phyloP scores from a whole-genome alignment of 768 basidiomycete species.

The Hemileccinum rubropunctum region DNA sequence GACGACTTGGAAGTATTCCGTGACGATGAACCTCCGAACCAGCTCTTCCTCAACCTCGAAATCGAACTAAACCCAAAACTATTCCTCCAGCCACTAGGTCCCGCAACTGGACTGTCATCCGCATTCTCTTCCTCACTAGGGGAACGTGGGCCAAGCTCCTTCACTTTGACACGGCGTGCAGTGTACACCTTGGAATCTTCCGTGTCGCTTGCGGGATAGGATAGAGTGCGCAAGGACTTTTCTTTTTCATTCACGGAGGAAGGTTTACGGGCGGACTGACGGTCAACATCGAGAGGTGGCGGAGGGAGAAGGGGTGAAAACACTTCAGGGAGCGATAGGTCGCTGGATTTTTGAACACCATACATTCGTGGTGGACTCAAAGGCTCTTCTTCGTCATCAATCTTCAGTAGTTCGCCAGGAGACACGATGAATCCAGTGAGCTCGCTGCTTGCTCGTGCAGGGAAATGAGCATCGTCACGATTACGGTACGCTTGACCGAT shows the following conservation, averaged over 20 bases:
- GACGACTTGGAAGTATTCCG: conserved; percentile 30
- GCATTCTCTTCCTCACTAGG: conserved; percentile 21
- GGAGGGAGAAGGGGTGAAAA: conserved; percentile 39
- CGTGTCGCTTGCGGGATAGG: conserved; percentile 32
- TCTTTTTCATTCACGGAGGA: conserved; percentile 32
- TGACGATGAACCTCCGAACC: conserved; percentile 47
- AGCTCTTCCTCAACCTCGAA: conserved; percentile 51
- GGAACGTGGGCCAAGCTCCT: conserved; percentile 29
- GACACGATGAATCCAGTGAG: conserved; percentile 35
- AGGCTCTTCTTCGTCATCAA: conserved; percentile 34
- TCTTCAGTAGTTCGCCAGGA: conserved; percentile 33
- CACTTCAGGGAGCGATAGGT: conserved; percentile 25
- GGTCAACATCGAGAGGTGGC: conserved; percentile 35
- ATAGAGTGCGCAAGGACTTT: conserved; percentile 31
- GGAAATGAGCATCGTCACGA: conserved; percentile 17
- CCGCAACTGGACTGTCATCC: conserved; percentile 22
- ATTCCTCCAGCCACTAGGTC: conserved; percentile 32
- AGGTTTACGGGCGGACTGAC: conserved; percentile 21
- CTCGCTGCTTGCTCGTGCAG: conserved; percentile 32
- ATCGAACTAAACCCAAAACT: conserved; percentile 49
- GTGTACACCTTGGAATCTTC: conserved; percentile 34
- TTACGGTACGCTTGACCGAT: conserved; percentile 31
- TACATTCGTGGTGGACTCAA: conserved; percentile 30
- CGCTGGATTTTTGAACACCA: conserved; percentile 16
- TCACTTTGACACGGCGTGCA: conserved; percentile 40